Evolutionary conservation across 2,329 filamentous ascomycete genomes (phyloP).

Genomic region (Stagonosporopsis chrysanthemi): DNA sequence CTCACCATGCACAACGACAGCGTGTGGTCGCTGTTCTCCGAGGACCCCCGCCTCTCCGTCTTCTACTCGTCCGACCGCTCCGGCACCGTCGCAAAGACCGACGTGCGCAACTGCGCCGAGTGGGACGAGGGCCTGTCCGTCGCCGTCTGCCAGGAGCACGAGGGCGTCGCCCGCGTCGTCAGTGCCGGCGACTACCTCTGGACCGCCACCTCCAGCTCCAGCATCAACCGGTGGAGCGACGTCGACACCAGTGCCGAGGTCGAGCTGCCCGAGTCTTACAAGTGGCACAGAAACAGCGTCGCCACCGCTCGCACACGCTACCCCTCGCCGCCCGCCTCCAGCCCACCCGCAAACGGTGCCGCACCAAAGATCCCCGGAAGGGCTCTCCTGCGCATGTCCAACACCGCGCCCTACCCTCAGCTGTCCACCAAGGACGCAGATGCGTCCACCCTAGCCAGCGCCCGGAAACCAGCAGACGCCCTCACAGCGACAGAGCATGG

Average conservation of each 20-base stretch:
- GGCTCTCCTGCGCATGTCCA: constrained; percentile 82
- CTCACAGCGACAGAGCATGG: constrained; percentile 53
- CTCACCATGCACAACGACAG: constrained; percentile 99
- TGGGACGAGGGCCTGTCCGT: constrained; percentile 89
- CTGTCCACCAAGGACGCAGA: constrained; percentile 64
- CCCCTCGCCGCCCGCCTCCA: constrained; percentile 48
- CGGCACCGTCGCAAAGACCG: constrained; percentile 94
- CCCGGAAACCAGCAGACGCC: constrained; percentile 66
- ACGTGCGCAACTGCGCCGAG: constrained; percentile 77
- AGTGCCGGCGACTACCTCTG: constrained; percentile 79
- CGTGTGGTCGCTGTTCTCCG: constrained; percentile 93
- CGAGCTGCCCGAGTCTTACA: constrained; percentile 60
- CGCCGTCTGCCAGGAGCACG: constrained; percentile 91
- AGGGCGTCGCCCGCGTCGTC: constrained; percentile 73
- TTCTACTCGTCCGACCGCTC: constrained; percentile 97
- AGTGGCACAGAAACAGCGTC: constrained; percentile 63
- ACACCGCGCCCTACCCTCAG: constrained; percentile 78
- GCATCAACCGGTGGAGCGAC: constrained; percentile 90
- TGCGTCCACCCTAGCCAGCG: constrained; percentile 58
- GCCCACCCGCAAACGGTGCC: constrained; percentile 43
- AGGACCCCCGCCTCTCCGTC: constrained; percentile 81
- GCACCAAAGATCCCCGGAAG: constrained; percentile 74
- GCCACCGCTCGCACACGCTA: constrained; percentile 53
- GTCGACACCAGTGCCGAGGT: constrained; percentile 80
- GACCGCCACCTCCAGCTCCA: constrained; percentile 89